Base-by-base conservation (phyloP, 139 green algal species). In the Tetraselmis chui region DNA sequence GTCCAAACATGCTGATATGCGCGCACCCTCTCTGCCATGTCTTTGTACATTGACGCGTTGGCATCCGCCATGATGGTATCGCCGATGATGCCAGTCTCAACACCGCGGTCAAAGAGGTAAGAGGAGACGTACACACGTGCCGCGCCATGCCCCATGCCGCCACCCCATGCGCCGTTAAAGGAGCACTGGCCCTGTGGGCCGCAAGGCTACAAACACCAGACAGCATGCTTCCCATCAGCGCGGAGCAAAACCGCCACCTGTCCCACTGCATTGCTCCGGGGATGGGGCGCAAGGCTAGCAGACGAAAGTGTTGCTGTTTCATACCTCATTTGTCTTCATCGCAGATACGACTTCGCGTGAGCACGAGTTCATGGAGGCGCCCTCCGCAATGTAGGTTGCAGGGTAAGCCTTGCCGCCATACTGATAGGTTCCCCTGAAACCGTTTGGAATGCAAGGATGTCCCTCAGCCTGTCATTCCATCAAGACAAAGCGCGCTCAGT, bases 41-140 rank as follows among this genome's bases (percentile, higher is more conserved):
- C 30, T 11, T n/a, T 26, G 31, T 79, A 79, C 76, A 32, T 32
- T 26, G n/a, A 93, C 28, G 82, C 79, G 27, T 83, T 86, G 0
- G 91, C 90, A 0, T 83, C 76, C 23, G 25, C 26, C 26, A 29
- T 77, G 74, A 25, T 2, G 2, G 74, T 25, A 23, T 23, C 81
- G 2, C 28, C 29, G 23, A 93, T 90, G 74, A 93, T 93, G 45
- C 87, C 88, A 0, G 87, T 82, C 58, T 96, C 89, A 1, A 83
- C 77, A 30, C 90, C 93, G 2, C 91, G 81, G 90, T 99, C 97
- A 90, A 94, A 99, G 87, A 99, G 98, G 89, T 98, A 99, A 29
- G 93, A 98, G 58, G 92, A 96, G 25, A 98, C 85, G 76, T 97
- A 99, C 83, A 98, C 93, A 5, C 82, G 80, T 1, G 76, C 77